A percentile compares a stretch with the other conserved stretches of the same genome.
phyloP scores from a whole-genome alignment of 331 rosid species.

The Malus hybrid region DNA sequence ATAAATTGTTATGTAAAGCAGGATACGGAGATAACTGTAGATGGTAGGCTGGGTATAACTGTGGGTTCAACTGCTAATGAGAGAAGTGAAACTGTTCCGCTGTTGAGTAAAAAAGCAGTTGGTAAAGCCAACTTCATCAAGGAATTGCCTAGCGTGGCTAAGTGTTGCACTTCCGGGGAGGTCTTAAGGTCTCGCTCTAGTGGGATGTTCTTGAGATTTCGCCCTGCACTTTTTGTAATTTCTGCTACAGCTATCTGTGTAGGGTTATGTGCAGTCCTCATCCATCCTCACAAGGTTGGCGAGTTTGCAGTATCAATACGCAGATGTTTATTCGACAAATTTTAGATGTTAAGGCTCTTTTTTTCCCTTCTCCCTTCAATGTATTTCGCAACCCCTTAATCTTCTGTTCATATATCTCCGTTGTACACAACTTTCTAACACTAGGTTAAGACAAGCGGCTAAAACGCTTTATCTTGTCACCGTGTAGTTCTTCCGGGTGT shows the following conservation, averaged over 20 bases:
- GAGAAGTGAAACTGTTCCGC: slow-evolving; percentile 44
- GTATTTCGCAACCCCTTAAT: background rate
- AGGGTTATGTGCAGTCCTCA: slow-evolving; percentile 60
- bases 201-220: slow-evolving; percentile 32
- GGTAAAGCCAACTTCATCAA: slow-evolving; percentile 22
- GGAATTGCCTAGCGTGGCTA: slow-evolving; percentile 28
- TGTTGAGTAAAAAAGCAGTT: slow-evolving; percentile 36
- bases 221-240: slow-evolving; percentile 46
- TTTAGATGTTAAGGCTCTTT: background rate
- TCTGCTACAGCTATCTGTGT: slow-evolving; percentile 58
- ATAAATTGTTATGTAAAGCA: slow-evolving; percentile 17
- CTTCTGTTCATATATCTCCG: slow-evolving; percentile 33
- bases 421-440: slow-evolving; percentile 29
- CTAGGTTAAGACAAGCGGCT: slow-evolving; percentile 9
- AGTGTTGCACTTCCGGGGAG: slow-evolving; percentile 21
- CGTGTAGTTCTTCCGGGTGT: background rate
- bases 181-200: slow-evolving; percentile 32
- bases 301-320: slow-evolving; percentile 72
- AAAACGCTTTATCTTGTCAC: background rate
- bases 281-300: slow-evolving; percentile 69
- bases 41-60: slow-evolving; percentile 21
- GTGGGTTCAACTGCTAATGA: slow-evolving; percentile 21
- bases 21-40: slow-evolving; percentile 36
- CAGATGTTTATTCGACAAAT: slow-evolving; percentile 58
- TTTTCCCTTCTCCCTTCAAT: background rate